Percentiles rank a stretch among this genome's conserved stretches.
Evolutionary conservation across 2,329 filamentous ascomycete species (phyloP).

Genomic region (Lasiodiplodia gonubiensis): DNA sequence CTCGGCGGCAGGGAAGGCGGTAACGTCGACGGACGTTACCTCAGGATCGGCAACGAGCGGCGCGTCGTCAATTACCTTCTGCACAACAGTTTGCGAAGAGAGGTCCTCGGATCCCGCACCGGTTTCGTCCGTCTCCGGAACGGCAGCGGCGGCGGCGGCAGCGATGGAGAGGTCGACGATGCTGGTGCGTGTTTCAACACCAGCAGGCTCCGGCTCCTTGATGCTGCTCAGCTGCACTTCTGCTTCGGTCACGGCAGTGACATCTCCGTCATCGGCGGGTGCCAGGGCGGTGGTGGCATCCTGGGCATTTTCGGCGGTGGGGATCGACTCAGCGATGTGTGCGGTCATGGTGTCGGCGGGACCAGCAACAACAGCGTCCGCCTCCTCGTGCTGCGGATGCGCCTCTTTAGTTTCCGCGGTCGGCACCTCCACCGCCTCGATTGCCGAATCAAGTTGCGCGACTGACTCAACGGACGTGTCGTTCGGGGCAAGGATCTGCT

Average conservation of each 20-base stretch:
- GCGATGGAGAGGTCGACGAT: not conserved
- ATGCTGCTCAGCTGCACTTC: conserved; percentile 5
- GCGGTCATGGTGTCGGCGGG: not conserved
- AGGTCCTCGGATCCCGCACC: not conserved
- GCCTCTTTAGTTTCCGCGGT: conserved; percentile 1
- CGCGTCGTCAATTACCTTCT: not conserved
- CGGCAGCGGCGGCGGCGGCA: not conserved
- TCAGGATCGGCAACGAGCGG: not conserved
- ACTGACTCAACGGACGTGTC: conserved; percentile 6
- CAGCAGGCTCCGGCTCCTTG: conserved; percentile 15
- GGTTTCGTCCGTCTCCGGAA: not conserved
- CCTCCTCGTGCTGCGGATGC: not conserved
- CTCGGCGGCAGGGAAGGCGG: conserved; percentile 9
- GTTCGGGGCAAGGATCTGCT: conserved; percentile 15
- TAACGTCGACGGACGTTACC: not conserved
- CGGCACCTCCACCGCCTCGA: not conserved
- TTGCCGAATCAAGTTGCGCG: conserved; percentile 6
- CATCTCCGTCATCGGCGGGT: not conserved
- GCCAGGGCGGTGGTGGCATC: not conserved
- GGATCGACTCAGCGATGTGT: not conserved
- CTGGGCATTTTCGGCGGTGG: not conserved
- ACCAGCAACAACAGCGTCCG: not conserved
- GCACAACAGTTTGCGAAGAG: not conserved
- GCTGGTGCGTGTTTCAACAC: not conserved
- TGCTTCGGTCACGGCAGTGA: not conserved